Evolutionary conservation across 2,329 filamentous ascomycete genomes (phyloP), one percentile per base, ranked within the genome.

Genomic region (Xylariaceae sp.): DNA sequence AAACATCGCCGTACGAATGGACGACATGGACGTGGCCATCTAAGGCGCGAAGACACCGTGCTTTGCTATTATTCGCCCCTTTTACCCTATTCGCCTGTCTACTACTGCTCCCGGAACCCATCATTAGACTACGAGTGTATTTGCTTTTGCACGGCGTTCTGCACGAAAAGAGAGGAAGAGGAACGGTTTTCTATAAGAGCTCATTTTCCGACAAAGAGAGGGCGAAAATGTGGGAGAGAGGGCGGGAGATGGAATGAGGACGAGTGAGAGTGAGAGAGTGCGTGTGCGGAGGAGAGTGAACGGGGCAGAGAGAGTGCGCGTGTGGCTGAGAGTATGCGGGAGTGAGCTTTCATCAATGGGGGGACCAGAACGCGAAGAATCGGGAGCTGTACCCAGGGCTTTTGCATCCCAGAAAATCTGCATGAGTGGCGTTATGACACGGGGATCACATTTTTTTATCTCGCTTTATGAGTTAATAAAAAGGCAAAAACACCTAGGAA

Each of bases 71-170:
- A 47, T 45, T 47, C n/a, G 17, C 42, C 39, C 13, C n/a, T 45
- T 45, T 47, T 30, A 5, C 23, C 23, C 45, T 55, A 52, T 10
- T 39, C 50, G 42, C 47, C 44, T 34, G 30, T 37, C 53, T 55
- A 44, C 44, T 13, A 42, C 37, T 13, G 37, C 37, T 13, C 37
- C 37, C 37, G 8, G 8, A 10, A 11, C 3, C 37, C 37, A 10
- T 8, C 51, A 49, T 56, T 62, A 64, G 57, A 62, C 55, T 57
- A 54, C 48, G 60, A 54, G 53, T 56, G 47, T 52, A 17, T 57
- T 56, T 57, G 54, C 51, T 35, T 53, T 55, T 62, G 42, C 57
- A 30, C 48, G 60, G 60, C 58, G 60, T 64, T 64, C 58, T 55
- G 52, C 57, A 18, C 17, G 56, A 59, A 62, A 58, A 60, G 57